Evolutionary conservation across 768 basidiomycete species (phyloP).

Genomic region (Tubosaeta brunneosetosa): DNA sequence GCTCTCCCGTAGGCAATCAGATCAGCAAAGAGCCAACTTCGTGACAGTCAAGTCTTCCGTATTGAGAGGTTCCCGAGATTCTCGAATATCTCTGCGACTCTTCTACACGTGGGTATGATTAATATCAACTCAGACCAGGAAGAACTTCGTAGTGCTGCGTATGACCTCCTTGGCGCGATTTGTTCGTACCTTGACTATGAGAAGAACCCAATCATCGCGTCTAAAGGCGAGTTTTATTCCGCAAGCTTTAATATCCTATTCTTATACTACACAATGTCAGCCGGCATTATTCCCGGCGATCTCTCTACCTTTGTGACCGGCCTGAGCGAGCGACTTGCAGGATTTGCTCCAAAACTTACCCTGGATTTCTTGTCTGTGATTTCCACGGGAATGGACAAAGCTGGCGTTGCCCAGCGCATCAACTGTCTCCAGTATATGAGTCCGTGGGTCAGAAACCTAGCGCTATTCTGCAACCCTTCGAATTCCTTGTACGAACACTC

Average conservation of each 20-base stretch:
- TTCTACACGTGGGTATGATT: constrained; percentile 83
- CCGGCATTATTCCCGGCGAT: constrained; percentile 67
- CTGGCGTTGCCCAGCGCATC: constrained; percentile 50
- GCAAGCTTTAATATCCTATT: neutral
- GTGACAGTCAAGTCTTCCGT: constrained; percentile 46
- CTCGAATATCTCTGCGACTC: constrained; percentile 78
- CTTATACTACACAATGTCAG: constrained; percentile 32
- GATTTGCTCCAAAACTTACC: constrained; percentile 75
- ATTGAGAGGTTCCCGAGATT: constrained; percentile 70
- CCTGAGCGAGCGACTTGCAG: constrained; percentile 68
- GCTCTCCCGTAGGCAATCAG: constrained; percentile 53
- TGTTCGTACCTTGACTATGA: constrained; percentile 77
- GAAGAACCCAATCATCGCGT: constrained; percentile 62
- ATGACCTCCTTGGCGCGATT: constrained; percentile 73
- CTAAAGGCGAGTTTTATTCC: constrained; percentile 48
- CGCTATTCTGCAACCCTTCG: constrained; percentile 64
- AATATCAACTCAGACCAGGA: constrained; percentile 73
- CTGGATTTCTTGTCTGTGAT: constrained; percentile 90
- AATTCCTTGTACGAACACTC: constrained; percentile 65
- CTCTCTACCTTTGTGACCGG: constrained; percentile 55
- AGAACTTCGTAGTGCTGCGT: constrained; percentile 72
- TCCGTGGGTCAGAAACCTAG: constrained; percentile 85
- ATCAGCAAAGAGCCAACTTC: constrained; percentile 66
- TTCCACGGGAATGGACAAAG: constrained; percentile 54
- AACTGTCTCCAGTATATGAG: constrained; percentile 77